Percentiles rank a stretch among this genome's conserved stretches.
phyloP scores from a whole-genome alignment of 306 rosid genomes.

The Rosa multiflora region DNA sequence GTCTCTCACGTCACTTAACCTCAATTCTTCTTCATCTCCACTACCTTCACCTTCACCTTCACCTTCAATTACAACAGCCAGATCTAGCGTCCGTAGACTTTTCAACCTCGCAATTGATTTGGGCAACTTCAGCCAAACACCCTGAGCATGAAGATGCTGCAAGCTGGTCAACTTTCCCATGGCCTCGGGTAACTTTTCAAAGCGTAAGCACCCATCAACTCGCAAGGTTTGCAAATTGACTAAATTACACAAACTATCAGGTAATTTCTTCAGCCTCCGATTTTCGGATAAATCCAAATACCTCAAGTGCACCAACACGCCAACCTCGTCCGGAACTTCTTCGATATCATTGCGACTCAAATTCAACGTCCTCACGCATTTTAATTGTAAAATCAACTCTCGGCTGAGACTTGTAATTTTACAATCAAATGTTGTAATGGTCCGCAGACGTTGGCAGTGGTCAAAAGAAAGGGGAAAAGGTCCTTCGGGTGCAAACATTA shows the following conservation, averaged over 20 bases:
- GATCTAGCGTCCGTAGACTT: neutral
- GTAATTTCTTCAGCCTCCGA: neutral
- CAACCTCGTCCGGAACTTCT: neutral
- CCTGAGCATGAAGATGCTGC: neutral
- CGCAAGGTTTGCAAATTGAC: slow-evolving; percentile 4
- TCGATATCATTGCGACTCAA: neutral
- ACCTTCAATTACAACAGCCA: too few relatives aligned
- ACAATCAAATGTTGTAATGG: rapidly evolving
- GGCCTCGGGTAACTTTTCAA: neutral
- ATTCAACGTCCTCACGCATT: slow-evolving; percentile 2
- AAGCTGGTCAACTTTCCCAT: slow-evolving; percentile 8
- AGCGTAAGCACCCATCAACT: rapidly evolving
- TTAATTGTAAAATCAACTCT: neutral
- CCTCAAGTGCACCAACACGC: slow-evolving; percentile 4
- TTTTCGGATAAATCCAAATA: neutral
- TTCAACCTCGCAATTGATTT: neutral
- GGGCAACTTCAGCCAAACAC: neutral
- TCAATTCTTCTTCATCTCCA: neutral
- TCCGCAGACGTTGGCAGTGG: neutral
- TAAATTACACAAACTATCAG: neutral
- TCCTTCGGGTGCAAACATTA: neutral
- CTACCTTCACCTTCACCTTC: too few relatives aligned
- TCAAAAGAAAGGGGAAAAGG: neutral
- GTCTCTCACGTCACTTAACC: neutral
- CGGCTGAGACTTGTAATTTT: rapidly evolving